Conservation (phyloP, 768 basidiomycete species). For the Leccinum uliginosum region DNA sequence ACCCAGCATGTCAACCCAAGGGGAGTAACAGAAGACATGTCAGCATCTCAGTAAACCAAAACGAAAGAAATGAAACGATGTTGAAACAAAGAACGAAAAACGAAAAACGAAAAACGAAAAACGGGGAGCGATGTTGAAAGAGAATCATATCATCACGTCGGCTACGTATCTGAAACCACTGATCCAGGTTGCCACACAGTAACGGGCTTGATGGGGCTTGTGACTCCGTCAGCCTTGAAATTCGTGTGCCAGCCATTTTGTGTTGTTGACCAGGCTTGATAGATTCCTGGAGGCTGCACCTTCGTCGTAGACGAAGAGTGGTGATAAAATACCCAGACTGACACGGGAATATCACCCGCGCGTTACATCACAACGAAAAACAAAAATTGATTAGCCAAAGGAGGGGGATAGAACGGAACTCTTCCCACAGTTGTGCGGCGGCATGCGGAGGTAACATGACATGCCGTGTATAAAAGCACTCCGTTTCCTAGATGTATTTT, state of each 20-base stretch:
- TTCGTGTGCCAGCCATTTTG: neutral
- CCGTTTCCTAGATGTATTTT: neutral
- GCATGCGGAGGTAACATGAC: constrained; percentile 3
- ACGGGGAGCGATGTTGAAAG: too few species aligned
- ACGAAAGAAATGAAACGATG: neutral
- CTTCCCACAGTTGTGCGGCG: neutral
- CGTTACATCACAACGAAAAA: neutral
- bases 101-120: neutral
- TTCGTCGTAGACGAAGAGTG: neutral
- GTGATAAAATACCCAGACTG: neutral
- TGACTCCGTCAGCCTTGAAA: too few species aligned
- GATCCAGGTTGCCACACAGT: too few species aligned
- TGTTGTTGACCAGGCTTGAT: neutral
- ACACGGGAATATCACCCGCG: neutral
- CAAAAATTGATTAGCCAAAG: neutral
- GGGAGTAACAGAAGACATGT: neutral
- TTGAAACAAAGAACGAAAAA: neutral
- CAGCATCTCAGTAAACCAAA: constrained; percentile 1
- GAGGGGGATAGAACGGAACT: constrained; percentile 5
- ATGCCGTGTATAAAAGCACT: constrained; percentile 1
- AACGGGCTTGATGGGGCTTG: neutral
- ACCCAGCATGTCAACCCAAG: neutral
- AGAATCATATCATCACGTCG: neutral
- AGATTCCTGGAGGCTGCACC: neutral
- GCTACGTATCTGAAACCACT: neutral